Base-by-base conservation (phyloP, 192 early-diverging fungal genomes). In the Oehlia diaphana region DNA sequence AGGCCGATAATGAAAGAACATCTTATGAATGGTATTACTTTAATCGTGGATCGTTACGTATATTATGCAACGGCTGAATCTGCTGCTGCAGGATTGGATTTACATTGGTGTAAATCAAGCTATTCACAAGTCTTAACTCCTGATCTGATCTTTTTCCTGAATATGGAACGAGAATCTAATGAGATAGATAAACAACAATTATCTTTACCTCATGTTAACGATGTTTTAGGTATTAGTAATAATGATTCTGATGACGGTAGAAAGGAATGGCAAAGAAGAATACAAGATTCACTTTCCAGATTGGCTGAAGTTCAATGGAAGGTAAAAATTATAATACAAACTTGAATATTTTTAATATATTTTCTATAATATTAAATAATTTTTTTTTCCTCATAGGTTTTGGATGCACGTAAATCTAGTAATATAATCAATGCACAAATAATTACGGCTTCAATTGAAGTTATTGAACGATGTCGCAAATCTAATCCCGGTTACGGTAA, bases 1-100 rank as follows among this genome's bases (percentile, higher is more conserved):
- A 76, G 75, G 50, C 77, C 77, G 6, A 71, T 44, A 33, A 79
- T 79, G 77, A 69, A 63, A 16, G 77, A 79, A 8, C 68, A 71
- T 62, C 33, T 79, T 39, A 10, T 62, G 4, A 71, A 70, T 37
- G 77, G 77, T 50, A 71, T 58, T 2, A 79, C 77, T 19, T 61
- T 79, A 2, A 79, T 79, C 16, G 77, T 79, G 7, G 77, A 79
- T 69, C 47, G 58, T 37, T 79, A 79, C 16, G 69, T 79, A 61
- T 71, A 79, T 61, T 71, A 68, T 6, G 44, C 77, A 13, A 79
- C 72, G 14, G 77, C 77, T 28, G 47, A 67, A 39, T 79, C 77
- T 26, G 35, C 53, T 53, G 67, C 77, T 4, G 50, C 47, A 7
- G 77, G 77, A 4, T 53, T 79, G 2, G 77, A 79, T 26, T n/a